Conservation (phyloP, 2,329 filamentous ascomycete species). For the Colletotrichum scovillei region DNA sequence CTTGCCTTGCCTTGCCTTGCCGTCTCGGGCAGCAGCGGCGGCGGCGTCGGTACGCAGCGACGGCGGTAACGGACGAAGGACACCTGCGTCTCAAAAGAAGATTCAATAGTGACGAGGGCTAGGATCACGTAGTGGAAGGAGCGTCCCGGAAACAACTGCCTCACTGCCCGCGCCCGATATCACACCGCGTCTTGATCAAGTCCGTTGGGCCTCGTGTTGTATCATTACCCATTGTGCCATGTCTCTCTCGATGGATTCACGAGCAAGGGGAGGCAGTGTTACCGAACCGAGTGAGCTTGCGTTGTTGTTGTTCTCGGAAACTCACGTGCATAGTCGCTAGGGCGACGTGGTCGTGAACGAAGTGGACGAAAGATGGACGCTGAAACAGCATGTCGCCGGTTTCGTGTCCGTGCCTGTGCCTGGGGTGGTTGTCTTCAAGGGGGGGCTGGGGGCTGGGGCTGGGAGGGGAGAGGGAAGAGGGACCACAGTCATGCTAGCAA, state of each 20-base stretch:
- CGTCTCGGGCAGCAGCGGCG: not conserved
- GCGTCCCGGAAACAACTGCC: not conserved
- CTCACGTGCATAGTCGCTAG: conserved; percentile 1
- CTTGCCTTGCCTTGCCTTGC: too few species aligned
- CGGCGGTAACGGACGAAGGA: not conserved
- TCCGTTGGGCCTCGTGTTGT: not conserved
- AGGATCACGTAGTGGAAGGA: not conserved
- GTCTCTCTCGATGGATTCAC: not conserved
- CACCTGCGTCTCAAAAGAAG: not conserved
- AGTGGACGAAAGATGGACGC: conserved; percentile 21
- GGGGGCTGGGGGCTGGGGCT: not conserved
- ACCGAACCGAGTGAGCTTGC: not conserved
- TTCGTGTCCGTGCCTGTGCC: conserved; percentile 23
- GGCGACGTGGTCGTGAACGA: conserved; percentile 24
- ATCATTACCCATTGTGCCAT: not conserved
- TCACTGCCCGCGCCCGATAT: not conserved
- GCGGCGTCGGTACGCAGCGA: not conserved
- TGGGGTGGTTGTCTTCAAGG: not conserved
- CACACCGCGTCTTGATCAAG: not conserved
- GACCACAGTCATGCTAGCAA: conserved; percentile 15
- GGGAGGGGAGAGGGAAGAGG: not conserved
- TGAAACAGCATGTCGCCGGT: conserved; percentile 34
- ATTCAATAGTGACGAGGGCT: not conserved
- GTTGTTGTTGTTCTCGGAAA: not conserved
- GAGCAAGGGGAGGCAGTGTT: not conserved